Conservation (phyloP, 345 rosid genomes). For the Brassica incana region DNA sequence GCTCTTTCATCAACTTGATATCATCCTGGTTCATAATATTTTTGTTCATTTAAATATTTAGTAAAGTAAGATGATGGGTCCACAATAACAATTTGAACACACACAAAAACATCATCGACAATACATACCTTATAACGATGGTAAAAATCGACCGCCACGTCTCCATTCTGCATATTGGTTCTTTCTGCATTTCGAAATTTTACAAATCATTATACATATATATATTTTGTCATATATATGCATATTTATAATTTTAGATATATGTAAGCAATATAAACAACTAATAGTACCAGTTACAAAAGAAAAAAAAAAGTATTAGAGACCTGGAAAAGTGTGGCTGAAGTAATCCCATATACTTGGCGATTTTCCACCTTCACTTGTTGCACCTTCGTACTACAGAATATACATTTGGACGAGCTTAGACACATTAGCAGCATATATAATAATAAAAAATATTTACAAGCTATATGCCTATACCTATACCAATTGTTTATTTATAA, state of each 20-base stretch:
- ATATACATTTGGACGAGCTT: background rate
- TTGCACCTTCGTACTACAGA: conserved; percentile 42
- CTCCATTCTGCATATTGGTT: conserved; percentile 49
- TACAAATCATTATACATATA: background rate
- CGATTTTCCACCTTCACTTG: conserved; percentile 39
- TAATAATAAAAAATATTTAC: too few species aligned
- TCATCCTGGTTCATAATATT: conserved; percentile 44
- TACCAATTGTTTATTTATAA: background rate
- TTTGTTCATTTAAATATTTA: background rate
- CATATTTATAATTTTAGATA: too few species aligned
- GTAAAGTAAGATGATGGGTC: background rate
- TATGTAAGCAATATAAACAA: too few species aligned
- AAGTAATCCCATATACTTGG: conserved; percentile 43
- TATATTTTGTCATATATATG: too few species aligned
- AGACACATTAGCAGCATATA: background rate
- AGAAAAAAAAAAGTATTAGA: background rate
- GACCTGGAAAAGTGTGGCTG: conserved; percentile 39
- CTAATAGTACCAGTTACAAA: too few species aligned
- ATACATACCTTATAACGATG: conserved; percentile 46
- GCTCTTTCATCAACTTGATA: conserved; percentile 48
- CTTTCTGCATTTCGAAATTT: conserved; percentile 34
- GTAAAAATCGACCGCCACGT: conserved; percentile 47
- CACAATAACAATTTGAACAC: background rate
- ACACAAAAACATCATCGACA: background rate
- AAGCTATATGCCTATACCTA: too few species aligned